Evolutionary conservation across 768 basidiomycete genomes (phyloP).

Genomic region (Pleurotus pulmonarius): DNA sequence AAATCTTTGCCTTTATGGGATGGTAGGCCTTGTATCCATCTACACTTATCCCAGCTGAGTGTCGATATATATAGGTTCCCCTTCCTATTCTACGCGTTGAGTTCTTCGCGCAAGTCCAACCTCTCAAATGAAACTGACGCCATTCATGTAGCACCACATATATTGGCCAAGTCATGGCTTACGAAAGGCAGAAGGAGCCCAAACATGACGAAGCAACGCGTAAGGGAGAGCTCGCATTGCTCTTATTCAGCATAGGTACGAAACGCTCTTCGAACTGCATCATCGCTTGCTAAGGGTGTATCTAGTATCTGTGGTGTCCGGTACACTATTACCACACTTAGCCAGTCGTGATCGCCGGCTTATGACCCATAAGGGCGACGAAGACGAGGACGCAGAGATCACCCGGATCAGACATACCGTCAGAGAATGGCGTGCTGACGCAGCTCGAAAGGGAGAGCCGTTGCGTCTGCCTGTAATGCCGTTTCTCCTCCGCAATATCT

Average conservation of each 20-base stretch:
- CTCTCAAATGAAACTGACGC: neutral
- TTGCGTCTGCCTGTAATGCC: slow-evolving; percentile 84
- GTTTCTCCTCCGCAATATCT: slow-evolving; percentile 88
- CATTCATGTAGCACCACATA: slow-evolving; percentile 71
- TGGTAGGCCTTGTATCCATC: slow-evolving; percentile 49
- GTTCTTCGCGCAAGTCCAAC: slow-evolving; percentile 17
- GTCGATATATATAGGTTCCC: slow-evolving; percentile 65
- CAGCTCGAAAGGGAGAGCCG: slow-evolving; percentile 67
- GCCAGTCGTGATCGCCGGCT: slow-evolving; percentile 79
- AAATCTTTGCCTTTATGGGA: slow-evolving; percentile 95
- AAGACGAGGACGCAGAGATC: slow-evolving; percentile 73
- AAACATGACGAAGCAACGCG: slow-evolving; percentile 81
- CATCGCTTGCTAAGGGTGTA: neutral
- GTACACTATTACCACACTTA: slow-evolving; percentile 76
- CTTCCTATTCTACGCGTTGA: slow-evolving; percentile 86
- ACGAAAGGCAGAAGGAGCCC: slow-evolving; percentile 69
- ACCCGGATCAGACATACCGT: slow-evolving; percentile 68
- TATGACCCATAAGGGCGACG: slow-evolving; percentile 66
- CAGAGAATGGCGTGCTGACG: slow-evolving; percentile 81
- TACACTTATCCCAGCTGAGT: neutral
- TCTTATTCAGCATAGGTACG: slow-evolving; percentile 85
- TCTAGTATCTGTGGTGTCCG: slow-evolving; percentile 81
- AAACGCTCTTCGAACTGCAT: slow-evolving; percentile 7
- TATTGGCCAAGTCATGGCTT: slow-evolving; percentile 91
- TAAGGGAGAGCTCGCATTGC: slow-evolving; percentile 83